Conservation (phyloP, 2,329 filamentous ascomycete genomes). For the Aureobasidium musti region DNA sequence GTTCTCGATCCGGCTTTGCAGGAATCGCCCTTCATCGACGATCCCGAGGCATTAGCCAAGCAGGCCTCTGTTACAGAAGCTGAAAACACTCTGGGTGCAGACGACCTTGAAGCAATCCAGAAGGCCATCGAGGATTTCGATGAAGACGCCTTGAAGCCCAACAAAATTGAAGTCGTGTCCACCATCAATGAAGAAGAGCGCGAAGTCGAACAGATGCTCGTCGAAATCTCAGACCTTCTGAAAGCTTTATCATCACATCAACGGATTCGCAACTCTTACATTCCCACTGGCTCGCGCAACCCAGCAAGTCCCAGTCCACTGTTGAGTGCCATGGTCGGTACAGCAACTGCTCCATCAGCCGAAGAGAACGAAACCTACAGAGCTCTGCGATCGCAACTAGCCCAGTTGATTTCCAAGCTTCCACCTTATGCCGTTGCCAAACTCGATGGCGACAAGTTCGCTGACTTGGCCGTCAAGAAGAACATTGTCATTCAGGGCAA, state of each 20-base stretch:
- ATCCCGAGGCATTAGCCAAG: conserved; percentile 34
- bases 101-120: conserved; percentile 35
- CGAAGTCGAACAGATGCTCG: conserved; percentile 55
- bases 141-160: conserved; percentile 32
- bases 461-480: conserved; percentile 77
- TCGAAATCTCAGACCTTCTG: conserved; percentile 73
- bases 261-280: conserved; percentile 71
- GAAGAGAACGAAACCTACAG: conserved; percentile 66
- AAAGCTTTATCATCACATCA: conserved; percentile 77
- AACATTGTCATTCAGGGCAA: conserved; percentile 72
- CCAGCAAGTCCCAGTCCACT: conserved; percentile 64
- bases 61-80: background rate
- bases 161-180: conserved; percentile 31
- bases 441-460: conserved; percentile 81
- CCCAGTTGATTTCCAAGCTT: conserved; percentile 70
- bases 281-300: conserved; percentile 54
- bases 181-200: conserved; percentile 40
- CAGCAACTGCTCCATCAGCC: conserved; percentile 64
- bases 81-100: conserved; percentile 31
- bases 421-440: conserved; percentile 86
- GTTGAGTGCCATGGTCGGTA: conserved; percentile 57
- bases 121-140: conserved; percentile 36
- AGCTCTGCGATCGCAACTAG: conserved; percentile 71
- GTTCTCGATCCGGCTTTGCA: conserved; percentile 53
- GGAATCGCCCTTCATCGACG: conserved; percentile 35